These are phyloP conservation scores for Emericellopsis cladophorae DNA, from an alignment of 2,329 filamentous ascomycete species.

Conservation along the genomic window DNA sequence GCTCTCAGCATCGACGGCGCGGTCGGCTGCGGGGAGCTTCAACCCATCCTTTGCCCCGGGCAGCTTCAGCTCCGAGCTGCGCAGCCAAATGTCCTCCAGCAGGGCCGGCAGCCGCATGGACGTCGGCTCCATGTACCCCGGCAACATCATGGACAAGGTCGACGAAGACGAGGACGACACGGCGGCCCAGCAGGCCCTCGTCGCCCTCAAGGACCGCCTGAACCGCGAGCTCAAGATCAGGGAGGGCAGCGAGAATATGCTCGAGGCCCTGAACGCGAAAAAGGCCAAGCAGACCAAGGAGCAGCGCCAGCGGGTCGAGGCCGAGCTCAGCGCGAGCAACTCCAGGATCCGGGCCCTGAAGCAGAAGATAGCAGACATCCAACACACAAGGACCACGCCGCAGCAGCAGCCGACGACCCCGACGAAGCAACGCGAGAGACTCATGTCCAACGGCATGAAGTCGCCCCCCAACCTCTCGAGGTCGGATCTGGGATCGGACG, in stretches of 20 bases:
- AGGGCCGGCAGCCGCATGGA: conserved; percentile 23
- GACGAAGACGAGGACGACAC: conserved; percentile 47
- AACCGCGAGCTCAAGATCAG: conserved; percentile 98
- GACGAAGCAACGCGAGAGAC: conserved; percentile 33
- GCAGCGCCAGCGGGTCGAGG: conserved; percentile 66
- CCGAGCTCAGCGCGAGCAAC: conserved; percentile 83
- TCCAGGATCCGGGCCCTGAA: conserved; percentile 50
- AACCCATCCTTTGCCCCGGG: conserved; percentile 61
- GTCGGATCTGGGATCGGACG: conserved; percentile 45
- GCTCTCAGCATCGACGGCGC: conserved; percentile 1
- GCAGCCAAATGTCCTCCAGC: conserved; percentile 45
- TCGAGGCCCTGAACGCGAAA: conserved; percentile 88
- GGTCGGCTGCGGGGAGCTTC: conserved; percentile 33
- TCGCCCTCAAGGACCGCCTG: conserved; percentile 67
- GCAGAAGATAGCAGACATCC: conserved; percentile 46
- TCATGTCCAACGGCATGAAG: conserved; percentile 32
- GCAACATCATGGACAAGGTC: conserved; percentile 36
- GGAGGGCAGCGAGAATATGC: conserved; percentile 91
- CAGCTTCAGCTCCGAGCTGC: conserved; percentile 82
- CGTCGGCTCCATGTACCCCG: conserved; percentile 19
- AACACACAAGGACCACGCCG: conserved; percentile 33
- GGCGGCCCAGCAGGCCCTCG: conserved; percentile 60
- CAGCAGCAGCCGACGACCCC: conserved; percentile 31
- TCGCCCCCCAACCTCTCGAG: conserved; percentile 45
- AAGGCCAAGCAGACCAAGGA: conserved; percentile 93